Percentiles rank a stretch among this genome's conserved stretches.
Conservation (phyloP, 2,329 filamentous ascomycete species). For the Fusarium camptoceras region DNA sequence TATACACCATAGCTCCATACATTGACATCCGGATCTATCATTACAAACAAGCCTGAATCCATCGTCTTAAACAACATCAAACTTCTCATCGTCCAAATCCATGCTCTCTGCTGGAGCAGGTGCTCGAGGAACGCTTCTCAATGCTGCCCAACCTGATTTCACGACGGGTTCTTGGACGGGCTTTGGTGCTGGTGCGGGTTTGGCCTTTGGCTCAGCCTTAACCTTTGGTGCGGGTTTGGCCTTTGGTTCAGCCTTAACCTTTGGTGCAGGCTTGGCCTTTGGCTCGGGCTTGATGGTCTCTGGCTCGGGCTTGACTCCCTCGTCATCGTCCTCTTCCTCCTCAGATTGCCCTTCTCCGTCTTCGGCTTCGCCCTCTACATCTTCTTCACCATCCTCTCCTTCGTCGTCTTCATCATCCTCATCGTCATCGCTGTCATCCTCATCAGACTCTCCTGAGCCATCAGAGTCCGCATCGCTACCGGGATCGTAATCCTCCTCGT, state of each 20-base stretch:
- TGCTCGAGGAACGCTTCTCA: conserved; percentile 41
- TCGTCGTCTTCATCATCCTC: conserved; percentile 56
- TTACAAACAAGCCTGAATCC: conserved; percentile 9
- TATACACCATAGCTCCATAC: background rate
- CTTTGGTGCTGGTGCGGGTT: conserved; percentile 11
- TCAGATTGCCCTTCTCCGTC: conserved; percentile 42
- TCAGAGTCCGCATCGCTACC: conserved; percentile 70
- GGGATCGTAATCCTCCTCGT: conserved; percentile 75
- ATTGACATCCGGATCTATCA: conserved; percentile 14
- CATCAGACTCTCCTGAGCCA: conserved; percentile 67
- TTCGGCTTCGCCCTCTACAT: conserved; percentile 42
- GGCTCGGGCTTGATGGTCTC: background rate
- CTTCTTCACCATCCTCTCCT: conserved; percentile 51
- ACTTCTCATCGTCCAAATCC: conserved; percentile 51
- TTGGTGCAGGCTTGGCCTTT: conserved; percentile 30
- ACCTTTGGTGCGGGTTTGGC: background rate
- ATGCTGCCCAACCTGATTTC: conserved; percentile 50
- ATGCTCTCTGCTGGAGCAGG: conserved; percentile 44
- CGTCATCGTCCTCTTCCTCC: conserved; percentile 39
- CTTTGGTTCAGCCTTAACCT: background rate
- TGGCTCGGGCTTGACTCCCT: conserved; percentile 26
- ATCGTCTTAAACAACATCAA: conserved; percentile 47
- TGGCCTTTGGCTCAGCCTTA: conserved; percentile 17
- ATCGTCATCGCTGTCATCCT: conserved; percentile 58
- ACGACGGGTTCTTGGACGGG: conserved; percentile 30